These are phyloP conservation scores for Codiaeum variegatum DNA, from an alignment of 441 rosid genomes.

Conservation along the genomic window DNA sequence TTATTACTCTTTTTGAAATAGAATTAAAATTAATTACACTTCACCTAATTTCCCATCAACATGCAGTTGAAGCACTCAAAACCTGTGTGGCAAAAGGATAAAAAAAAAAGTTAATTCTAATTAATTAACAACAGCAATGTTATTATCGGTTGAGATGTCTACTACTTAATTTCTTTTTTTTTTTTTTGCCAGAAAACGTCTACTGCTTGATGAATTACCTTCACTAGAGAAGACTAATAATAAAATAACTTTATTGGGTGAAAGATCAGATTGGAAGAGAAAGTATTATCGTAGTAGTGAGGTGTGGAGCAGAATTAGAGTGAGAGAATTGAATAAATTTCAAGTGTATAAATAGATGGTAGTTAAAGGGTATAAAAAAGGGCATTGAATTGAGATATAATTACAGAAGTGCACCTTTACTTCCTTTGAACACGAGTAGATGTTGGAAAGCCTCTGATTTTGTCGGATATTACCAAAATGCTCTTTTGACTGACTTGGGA, in stretches of 20 bases:
- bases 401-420: constrained; percentile 52
- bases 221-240: too few species aligned
- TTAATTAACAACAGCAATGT: neutral
- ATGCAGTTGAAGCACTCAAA: constrained; percentile 11
- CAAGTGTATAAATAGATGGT: constrained; percentile 51
- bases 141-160: too few species aligned
- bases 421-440: constrained; percentile 34
- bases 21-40: constrained; percentile 7
- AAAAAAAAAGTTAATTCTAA: neutral
- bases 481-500: constrained; percentile 45
- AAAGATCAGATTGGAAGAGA: constrained; percentile 17
- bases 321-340: constrained; percentile 17
- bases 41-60: constrained; percentile 8
- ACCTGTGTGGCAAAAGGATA: neutral
- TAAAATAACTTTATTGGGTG: too few species aligned
- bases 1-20: too few species aligned
- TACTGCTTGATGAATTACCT: constrained; percentile 30
- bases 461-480: constrained; percentile 47
- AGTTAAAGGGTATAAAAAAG: constrained; percentile 10
- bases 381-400: constrained; percentile 24
- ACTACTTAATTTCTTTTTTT: too few species aligned
- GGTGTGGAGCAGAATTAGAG: constrained; percentile 14
- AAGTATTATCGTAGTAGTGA: neutral
- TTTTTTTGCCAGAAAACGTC: too few species aligned
- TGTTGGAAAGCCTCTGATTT: constrained; percentile 46